A percentile compares a stretch with the other conserved stretches of the same genome.
phyloP scores from a whole-genome alignment of 352 stramenopile genomes.

The Stramenopiles sp. region DNA sequence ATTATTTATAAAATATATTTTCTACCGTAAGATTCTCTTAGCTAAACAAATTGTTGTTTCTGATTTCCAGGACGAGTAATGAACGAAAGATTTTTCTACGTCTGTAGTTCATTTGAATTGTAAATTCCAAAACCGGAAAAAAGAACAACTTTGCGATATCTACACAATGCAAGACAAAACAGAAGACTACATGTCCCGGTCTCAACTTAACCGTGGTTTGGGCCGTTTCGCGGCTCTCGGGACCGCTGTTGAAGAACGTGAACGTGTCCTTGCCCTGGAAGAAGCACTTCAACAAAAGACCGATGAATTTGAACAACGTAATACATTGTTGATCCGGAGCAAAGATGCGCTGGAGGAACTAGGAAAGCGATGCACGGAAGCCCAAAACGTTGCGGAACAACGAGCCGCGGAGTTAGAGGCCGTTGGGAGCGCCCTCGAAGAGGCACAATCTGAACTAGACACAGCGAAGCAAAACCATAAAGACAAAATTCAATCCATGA shows the following conservation, averaged over 20 bases:
- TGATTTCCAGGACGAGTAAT: no score
- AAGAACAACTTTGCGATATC: no score
- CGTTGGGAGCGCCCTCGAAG: background rate
- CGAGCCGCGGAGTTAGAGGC: background rate
- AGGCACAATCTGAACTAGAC: background rate
- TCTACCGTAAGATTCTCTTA: no score
- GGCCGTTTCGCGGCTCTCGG: background rate
- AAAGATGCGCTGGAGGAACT: slow-evolving; percentile 13
- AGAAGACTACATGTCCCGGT: slow-evolving; percentile 3
- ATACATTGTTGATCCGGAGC: background rate
- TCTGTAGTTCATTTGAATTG: no score
- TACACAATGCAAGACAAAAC: no score
- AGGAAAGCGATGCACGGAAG: slow-evolving; percentile 1
- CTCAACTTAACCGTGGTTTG: background rate
- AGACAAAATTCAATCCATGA: background rate
- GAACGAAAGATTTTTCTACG: no score
- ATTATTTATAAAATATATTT: no score
- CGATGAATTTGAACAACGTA: slow-evolving; percentile 10
- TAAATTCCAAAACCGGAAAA: no score
- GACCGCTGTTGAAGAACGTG: background rate
- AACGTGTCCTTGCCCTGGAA: background rate
- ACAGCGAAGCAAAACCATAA: background rate
- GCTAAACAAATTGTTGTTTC: no score
- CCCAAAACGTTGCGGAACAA: background rate
- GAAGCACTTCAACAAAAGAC: background rate